Evolutionary conservation across 768 basidiomycete species (phyloP), one percentile per base, ranked within the genome.

Genomic region (Sarcomyxa edulis): DNA sequence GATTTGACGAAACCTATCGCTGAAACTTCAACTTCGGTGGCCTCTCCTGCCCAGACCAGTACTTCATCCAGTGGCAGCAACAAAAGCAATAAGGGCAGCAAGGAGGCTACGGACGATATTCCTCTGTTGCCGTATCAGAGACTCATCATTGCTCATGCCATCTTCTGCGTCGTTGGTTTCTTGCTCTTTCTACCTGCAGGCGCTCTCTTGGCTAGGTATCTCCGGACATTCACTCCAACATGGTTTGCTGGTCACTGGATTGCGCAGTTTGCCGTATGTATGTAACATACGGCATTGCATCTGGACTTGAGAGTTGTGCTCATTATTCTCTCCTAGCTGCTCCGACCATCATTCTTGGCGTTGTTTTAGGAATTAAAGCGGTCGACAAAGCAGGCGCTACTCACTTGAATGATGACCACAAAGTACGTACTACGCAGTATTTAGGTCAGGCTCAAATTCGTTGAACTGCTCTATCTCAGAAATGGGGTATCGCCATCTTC

Each of bases 241-340:
- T 82, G 79, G 79, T 79, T 74, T 54, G 62, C 56, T 11, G 65
- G 62, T 18, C 79, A 82, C 48, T 69, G 65, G 64, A 56, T 71
- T 29, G 42, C 66, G 21, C 75, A 78, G 48, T 70, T 75, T 37
- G 58, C 48, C 11, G 19, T 78, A 21, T 68, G 75, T 72, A 53
- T 33, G 58, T 43, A 25, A 20, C n/a, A 24, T 28, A n/a, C n/a
- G n/a, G n/a, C n/a, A n/a, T n/a, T 35, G 27, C 8, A 24, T 6
- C 9, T n/a, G n/a, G n/a, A n/a, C n/a, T n/a, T n/a, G n/a, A n/a
- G n/a, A n/a, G n/a, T n/a, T n/a, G n/a, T 18, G 25, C 18, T 27
- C 12, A 31, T 42, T 44, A 18, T 44, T 50, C 25, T 53, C 47
- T 7, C 15, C 24, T 43, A 75, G 75, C 64, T 43, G 73, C 68